These are phyloP conservation scores for Sclerotinia borealis DNA, from an alignment of 2,329 filamentous ascomycete species.

Conservation along the genomic window DNA sequence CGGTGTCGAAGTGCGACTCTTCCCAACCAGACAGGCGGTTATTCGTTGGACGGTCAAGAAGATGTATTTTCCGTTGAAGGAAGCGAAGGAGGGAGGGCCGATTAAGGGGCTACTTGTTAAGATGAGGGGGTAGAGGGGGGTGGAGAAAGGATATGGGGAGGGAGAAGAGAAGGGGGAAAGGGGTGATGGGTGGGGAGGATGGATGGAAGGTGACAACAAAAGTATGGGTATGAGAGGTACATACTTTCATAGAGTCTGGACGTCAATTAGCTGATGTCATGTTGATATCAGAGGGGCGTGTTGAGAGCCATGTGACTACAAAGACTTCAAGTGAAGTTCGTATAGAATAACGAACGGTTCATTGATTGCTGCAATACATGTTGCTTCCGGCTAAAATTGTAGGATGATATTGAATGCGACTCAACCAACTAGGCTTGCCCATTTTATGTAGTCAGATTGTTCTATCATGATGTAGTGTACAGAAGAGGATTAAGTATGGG, in stretches of 20 bases:
- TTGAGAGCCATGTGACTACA: no score
- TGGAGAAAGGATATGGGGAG: conserved; percentile 7
- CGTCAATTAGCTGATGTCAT: no score
- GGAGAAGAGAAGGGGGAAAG: conserved; percentile 3
- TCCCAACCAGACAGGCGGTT: background rate
- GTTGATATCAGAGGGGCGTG: no score
- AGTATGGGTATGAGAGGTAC: background rate
- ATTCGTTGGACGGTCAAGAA: background rate
- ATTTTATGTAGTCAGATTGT: no score
- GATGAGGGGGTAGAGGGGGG: background rate
- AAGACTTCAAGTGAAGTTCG: no score
- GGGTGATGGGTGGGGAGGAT: background rate
- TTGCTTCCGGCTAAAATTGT: no score
- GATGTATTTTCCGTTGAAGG: background rate
- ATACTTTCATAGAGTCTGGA: background rate
- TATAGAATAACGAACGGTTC: no score
- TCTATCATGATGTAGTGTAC: no score
- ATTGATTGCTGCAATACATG: no score
- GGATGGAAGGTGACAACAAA: background rate
- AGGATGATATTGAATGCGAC: no score
- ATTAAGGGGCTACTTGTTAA: background rate
- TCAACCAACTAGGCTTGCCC: no score
- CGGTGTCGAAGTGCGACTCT: background rate
- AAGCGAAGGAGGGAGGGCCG: background rate
- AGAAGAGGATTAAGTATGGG: no score